These are phyloP conservation scores for Naegleria fowleri DNA, from an alignment of 208 protist species.

Conservation along the genomic window DNA sequence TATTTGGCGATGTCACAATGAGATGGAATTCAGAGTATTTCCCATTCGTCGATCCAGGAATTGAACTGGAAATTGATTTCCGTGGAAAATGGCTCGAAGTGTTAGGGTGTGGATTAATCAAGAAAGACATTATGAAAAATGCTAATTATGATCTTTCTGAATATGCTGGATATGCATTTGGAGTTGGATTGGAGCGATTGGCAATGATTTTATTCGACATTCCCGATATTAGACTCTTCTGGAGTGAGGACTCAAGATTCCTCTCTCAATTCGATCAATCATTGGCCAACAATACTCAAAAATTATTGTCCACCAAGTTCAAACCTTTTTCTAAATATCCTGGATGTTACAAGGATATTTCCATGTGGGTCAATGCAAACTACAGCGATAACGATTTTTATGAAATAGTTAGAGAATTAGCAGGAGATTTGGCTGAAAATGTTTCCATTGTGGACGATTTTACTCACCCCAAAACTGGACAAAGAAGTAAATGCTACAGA, in stretches of 20 bases:
- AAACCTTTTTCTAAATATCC: conserved; percentile 65
- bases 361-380: conserved; percentile 58
- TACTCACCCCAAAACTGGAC: conserved; percentile 57
- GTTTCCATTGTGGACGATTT: conserved; percentile 62
- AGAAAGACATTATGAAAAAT: conserved; percentile 50
- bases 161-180: conserved; percentile 50
- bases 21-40: conserved; percentile 72
- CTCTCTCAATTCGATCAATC: conserved; percentile 45
- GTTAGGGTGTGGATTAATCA: conserved; percentile 66
- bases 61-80: conserved; percentile 73
- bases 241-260: conserved; percentile 61
- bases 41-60: conserved; percentile 73
- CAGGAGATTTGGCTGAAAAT: conserved; percentile 59
- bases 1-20: conserved; percentile 37
- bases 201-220: conserved; percentile 77
- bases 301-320: conserved; percentile 44
- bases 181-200: conserved; percentile 69
- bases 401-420: conserved; percentile 56
- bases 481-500: conserved; percentile 60
- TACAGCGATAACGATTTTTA: conserved; percentile 69
- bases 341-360: conserved; percentile 63
- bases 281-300: background rate
- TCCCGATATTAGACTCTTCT: conserved; percentile 82
- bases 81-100: conserved; percentile 70
- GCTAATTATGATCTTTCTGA: conserved; percentile 2